Base-by-base conservation (phyloP, 169 alveolate genomes). In the Eimeria mitis region DNA sequence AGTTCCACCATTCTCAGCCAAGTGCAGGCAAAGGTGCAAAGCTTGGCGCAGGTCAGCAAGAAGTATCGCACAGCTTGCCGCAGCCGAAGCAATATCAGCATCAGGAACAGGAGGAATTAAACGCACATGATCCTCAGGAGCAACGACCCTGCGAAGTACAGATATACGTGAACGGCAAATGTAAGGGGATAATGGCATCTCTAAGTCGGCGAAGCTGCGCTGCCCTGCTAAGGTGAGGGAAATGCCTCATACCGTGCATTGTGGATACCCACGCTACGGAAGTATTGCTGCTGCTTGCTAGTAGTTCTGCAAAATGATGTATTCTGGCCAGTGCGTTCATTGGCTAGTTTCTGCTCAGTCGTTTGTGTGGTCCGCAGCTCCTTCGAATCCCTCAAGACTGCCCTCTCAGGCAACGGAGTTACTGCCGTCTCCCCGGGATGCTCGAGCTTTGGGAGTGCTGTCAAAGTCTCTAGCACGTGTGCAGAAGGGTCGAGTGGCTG, bases 151-250 rank as follows among this genome's bases (percentile, higher is more conserved):
- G 81, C 83, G 92, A 40, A 63, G 81, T 87, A 63, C 83, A 87
- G 14, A 21, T 87, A 2, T 25, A 40, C 81, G 44, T 87, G 44
- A 61, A 65, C 25, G 92, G 92, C 23, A 87, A 87, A 28, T 87
- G 78, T n/a, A 42, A 42, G 83, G 65, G 63, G 52, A 65, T 87
- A 42, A 63, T 44, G 52, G 79, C 73, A 5, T 63, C 68, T 25
- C 37, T 87, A 28, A 87, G 92, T 63, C 92, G 79, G 47, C 31
- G 37, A 19, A 49, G 71, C 28, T 87, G 92, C 92, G 68, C 92
- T 61, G 79, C 68, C 73, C 9, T 87, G n/a, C 37, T 87, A 34
- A 87, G 92, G 92, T 87, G 81, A 65, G 92, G 52, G 54, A 54
- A 37, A 11, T 73, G 52, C 54, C 42, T 9, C 11, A 44, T 44